phyloP scores from a whole-genome alignment of 148 eudicot species.

The Amaranthus palmeri region DNA sequence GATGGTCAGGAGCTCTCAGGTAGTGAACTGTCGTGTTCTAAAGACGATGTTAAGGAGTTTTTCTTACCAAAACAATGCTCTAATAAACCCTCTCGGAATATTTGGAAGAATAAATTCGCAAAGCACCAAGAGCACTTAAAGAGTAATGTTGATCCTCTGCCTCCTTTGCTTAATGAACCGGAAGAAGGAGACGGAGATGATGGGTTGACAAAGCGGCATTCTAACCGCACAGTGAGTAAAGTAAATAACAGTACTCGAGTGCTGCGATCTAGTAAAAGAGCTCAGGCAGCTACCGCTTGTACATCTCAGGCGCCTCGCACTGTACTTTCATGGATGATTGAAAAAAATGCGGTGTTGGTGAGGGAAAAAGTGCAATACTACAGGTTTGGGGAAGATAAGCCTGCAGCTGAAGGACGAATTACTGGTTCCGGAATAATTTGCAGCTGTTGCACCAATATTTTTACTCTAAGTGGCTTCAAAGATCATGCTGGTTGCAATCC shows the following conservation, averaged over 20 bases:
- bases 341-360: constrained; percentile 51
- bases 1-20: constrained; percentile 11
- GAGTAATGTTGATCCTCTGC: background rate
- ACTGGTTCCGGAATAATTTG: constrained; percentile 74
- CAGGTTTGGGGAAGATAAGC: constrained; percentile 19
- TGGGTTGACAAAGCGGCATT: background rate
- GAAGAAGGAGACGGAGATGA: too few species aligned
- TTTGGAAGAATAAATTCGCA: constrained; percentile 1
- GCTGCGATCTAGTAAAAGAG: constrained; percentile 59
- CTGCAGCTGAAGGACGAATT: constrained; percentile 51
- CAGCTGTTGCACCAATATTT: constrained; percentile 52
- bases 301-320: constrained; percentile 47
- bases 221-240: constrained; percentile 18
- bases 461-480: constrained; percentile 63
- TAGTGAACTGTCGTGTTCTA: constrained; percentile 3
- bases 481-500: constrained; percentile 62
- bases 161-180: too few species aligned
- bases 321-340: constrained; percentile 76
- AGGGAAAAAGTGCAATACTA: constrained; percentile 56
- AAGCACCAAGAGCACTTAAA: constrained; percentile 24
- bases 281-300: constrained; percentile 28
- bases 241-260: constrained; percentile 24
- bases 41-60: background rate
- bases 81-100: constrained; percentile 6
- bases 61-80: constrained; percentile 9